Conservation (phyloP, 768 basidiomycete genomes). For the Boletales sp. region DNA sequence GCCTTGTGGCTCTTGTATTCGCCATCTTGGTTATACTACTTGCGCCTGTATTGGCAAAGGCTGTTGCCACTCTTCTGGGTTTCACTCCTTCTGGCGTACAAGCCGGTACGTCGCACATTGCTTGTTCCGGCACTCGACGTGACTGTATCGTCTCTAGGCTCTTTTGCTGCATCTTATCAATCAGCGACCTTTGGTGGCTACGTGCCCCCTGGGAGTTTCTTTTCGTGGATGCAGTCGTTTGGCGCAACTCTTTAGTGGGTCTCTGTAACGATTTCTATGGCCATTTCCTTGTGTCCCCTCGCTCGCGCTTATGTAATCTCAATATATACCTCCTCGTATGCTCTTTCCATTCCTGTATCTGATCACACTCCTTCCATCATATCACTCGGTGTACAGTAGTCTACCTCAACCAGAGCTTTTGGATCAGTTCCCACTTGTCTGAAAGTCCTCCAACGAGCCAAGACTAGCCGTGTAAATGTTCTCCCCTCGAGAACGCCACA, state of each 20-base stretch:
- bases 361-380: no score
- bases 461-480: no score
- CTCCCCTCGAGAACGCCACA: no score
- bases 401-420: no score
- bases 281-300: no score
- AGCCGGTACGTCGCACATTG: conserved; percentile 1
- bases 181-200: background rate
- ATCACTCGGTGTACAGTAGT: no score
- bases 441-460: no score
- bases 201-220: background rate
- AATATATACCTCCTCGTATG: no score
- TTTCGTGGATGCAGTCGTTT: conserved; percentile 9
- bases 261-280: no score
- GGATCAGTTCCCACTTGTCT: no score
- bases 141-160: background rate
- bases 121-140: background rate
- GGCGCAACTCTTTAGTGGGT: background rate
- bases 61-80: background rate
- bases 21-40: background rate
- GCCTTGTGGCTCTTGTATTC: background rate
- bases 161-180: conserved; percentile 1
- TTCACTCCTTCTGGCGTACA: background rate
- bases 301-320: no score
- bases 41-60: background rate
- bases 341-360: no score